phyloP scores from a whole-genome alignment of 2,329 filamentous ascomycete species.

The Stagonosporopsis rhizophila region DNA sequence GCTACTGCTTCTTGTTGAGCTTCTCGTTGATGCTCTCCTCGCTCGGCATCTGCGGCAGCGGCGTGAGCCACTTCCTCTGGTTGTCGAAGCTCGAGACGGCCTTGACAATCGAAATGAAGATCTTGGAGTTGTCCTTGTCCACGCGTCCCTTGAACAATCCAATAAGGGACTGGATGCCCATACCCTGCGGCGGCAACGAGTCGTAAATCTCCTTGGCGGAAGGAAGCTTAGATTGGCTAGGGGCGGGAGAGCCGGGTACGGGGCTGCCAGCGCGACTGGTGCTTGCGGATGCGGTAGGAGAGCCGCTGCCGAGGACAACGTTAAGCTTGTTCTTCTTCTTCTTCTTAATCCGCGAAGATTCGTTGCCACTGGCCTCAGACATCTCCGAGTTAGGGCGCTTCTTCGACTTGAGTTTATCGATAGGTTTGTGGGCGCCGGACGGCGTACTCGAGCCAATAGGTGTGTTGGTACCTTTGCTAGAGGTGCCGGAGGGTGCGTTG shows the following conservation, averaged over 20 bases:
- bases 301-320: slow-evolving; percentile 59
- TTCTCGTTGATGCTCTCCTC: slow-evolving; percentile 37
- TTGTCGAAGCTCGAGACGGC: slow-evolving; percentile 44
- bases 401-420: slow-evolving; percentile 62
- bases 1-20: slow-evolving; percentile 14
- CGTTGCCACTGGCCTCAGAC: slow-evolving; percentile 91
- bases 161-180: slow-evolving; percentile 52
- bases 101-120: slow-evolving; percentile 56
- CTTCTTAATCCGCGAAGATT: slow-evolving; percentile 79
- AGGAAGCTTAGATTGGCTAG: slow-evolving; percentile 43
- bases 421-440: slow-evolving; percentile 60
- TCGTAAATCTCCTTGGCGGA: slow-evolving; percentile 55
- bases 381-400: slow-evolving; percentile 87
- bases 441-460: slow-evolving; percentile 46
- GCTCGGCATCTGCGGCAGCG: slow-evolving; percentile 40
- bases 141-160: slow-evolving; percentile 52
- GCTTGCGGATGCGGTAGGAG: slow-evolving; percentile 67
- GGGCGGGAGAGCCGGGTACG: slow-evolving; percentile 42
- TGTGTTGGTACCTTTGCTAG: slow-evolving; percentile 74
- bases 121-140: slow-evolving; percentile 42
- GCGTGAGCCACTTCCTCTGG: slow-evolving; percentile 37
- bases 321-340: slow-evolving; percentile 64
- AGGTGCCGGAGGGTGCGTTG: slow-evolving; percentile 59
- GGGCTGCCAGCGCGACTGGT: slow-evolving; percentile 62
- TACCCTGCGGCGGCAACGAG: slow-evolving; percentile 54